These are phyloP conservation scores for Pseudonectria buxi DNA, from an alignment of 2,329 filamentous ascomycete species.

Conservation along the genomic window DNA sequence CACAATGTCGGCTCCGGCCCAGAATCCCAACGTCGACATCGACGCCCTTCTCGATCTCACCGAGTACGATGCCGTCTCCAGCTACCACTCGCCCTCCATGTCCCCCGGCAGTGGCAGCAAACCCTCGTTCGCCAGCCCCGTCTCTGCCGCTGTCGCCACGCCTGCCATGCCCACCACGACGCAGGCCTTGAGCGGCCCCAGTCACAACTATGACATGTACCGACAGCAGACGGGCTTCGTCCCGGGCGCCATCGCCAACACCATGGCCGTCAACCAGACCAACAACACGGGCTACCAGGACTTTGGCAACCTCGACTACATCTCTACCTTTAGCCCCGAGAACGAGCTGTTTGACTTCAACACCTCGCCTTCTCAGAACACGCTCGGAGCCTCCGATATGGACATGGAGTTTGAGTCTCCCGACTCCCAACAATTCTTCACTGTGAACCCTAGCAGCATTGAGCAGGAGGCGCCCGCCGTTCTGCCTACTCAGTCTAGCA, in stretches of 20 bases:
- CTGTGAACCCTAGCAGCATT: constrained; percentile 67
- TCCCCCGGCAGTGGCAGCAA: constrained; percentile 50
- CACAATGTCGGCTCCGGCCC: constrained; percentile 34
- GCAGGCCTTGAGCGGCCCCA: constrained; percentile 67
- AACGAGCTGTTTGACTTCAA: constrained; percentile 69
- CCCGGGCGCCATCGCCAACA: constrained; percentile 72
- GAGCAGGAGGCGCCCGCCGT: constrained; percentile 47
- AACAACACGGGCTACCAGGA: constrained; percentile 49
- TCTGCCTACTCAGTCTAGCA: constrained; percentile 45
- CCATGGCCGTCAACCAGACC: constrained; percentile 67
- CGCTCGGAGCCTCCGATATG: constrained; percentile 54
- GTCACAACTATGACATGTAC: constrained; percentile 92
- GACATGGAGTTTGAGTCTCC: constrained; percentile 52
- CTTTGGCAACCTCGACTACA: constrained; percentile 43
- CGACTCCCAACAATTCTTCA: constrained; percentile 61
- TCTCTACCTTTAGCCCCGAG: constrained; percentile 51
- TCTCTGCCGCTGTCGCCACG: constrained; percentile 46
- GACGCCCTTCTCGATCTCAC: constrained; percentile 55
- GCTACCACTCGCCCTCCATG: constrained; percentile 54
- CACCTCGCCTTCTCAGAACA: constrained; percentile 54
- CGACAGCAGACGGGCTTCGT: constrained; percentile 93
- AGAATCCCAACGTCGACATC: constrained; percentile 41
- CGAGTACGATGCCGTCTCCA: constrained; percentile 52
- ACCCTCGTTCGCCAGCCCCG: constrained; percentile 44
- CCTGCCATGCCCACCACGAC: constrained; percentile 51